A percentile compares a stretch with the other conserved stretches of the same genome.
phyloP scores from a whole-genome alignment of 1,284 basidiomycete species.

The Ganoderma multipileum region DNA sequence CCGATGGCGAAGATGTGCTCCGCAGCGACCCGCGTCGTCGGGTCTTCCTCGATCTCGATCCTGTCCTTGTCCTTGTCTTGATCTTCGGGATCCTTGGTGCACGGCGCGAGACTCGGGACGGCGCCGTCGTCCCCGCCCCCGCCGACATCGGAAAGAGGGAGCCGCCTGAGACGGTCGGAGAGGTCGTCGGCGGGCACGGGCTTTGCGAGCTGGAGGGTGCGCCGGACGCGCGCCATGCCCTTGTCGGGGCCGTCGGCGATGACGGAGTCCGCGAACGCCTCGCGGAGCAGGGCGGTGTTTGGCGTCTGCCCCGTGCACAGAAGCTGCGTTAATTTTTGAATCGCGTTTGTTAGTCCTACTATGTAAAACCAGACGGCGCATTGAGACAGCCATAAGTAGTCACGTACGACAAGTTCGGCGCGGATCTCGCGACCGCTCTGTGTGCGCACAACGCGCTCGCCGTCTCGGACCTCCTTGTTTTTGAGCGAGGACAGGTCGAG shows the following conservation, averaged over 20 bases:
- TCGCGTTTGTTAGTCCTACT: not conserved
- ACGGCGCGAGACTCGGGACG: conserved; percentile 1
- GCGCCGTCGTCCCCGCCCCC: no score
- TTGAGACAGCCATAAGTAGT: not conserved
- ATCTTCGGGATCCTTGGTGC: conserved; percentile 37
- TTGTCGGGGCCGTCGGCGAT: conserved; percentile 46
- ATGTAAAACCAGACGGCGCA: not conserved
- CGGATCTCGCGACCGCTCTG: conserved; percentile 62
- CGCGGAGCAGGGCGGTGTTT: conserved; percentile 65
- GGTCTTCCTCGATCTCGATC: conserved; percentile 29
- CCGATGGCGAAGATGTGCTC: conserved; percentile 73
- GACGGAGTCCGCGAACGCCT: conserved; percentile 58
- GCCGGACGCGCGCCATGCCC: conserved; percentile 60
- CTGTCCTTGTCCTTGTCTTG: conserved; percentile 33
- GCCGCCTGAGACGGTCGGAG: not conserved
- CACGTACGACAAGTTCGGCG: conserved; percentile 65
- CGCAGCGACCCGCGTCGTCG: conserved; percentile 45
- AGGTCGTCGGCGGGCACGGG: conserved; percentile 28
- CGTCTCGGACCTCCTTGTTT: conserved; percentile 34
- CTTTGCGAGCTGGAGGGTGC: conserved; percentile 64
- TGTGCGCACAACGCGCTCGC: conserved; percentile 55
- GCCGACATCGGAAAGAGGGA: not conserved
- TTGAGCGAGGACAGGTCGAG: conserved; percentile 51
- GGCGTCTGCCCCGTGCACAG: conserved; percentile 81
- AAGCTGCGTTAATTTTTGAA: conserved; percentile 48